These are phyloP conservation scores for Apiospora rasikravindrae DNA, from an alignment of 2,329 filamentous ascomycete species.

Conservation along the genomic window DNA sequence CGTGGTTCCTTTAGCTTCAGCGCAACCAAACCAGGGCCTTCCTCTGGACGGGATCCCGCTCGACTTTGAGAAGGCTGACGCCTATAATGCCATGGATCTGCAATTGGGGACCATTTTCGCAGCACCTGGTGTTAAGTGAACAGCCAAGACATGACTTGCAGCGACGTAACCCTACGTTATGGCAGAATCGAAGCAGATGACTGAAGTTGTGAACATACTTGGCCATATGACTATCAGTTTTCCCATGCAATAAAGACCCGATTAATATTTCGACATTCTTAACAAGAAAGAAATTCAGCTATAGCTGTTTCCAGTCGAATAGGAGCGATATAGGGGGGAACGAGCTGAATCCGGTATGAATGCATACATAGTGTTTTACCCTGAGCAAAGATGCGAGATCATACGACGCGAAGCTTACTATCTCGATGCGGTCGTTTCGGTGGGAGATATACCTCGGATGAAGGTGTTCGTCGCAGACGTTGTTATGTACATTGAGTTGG, in stretches of 20 bases:
- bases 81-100: conserved; percentile 16
- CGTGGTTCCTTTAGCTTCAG: background rate
- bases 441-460: background rate
- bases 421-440: background rate
- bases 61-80: conserved; percentile 21
- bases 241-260: no score
- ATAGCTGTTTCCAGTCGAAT: no score
- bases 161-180: no score
- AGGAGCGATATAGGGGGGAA: background rate
- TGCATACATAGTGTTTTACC: background rate
- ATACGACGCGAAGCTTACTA: background rate
- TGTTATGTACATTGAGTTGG: background rate
- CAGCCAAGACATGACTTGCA: conserved; percentile 28
- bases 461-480: background rate
- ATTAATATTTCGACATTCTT: no score
- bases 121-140: conserved; percentile 27
- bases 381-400: background rate
- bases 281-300: no score
- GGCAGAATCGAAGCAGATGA: background rate
- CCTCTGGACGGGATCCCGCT: conserved; percentile 22
- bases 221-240: background rate
- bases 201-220: background rate
- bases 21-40: conserved; percentile 2
- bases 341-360: background rate
- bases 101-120: conserved; percentile 2